Evolutionary conservation across 1,284 basidiomycete species (phyloP), one percentile per base, ranked within the genome.

Genomic region (Cryptococcus amylolentus): DNA sequence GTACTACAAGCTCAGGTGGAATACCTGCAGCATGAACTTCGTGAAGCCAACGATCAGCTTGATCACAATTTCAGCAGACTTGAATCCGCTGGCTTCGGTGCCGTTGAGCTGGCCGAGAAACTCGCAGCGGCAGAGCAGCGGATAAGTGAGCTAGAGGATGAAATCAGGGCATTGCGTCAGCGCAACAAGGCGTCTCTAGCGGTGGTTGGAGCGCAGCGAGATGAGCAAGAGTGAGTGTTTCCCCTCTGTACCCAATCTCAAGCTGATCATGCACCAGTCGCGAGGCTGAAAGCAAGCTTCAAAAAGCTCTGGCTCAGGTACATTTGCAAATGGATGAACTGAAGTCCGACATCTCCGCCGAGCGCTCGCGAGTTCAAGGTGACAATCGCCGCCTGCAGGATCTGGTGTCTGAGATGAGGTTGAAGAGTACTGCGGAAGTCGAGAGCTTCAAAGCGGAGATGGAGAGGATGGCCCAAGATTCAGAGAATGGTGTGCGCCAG

Each of bases 51-150:
- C 58, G 60, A 65, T 1, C 75, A 78, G 40, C 72, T 81, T 12
- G 80, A 81, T 64, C 61, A 68, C 51, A 81, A 81, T 67, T 77
- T 81, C 51, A 69, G 65, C 26, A 67, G 77, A 38, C 72, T 81
- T 14, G 77, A 79, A 53, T 66, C 68, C 7, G 77, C 79, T 0
- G 79, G 79, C 1, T 55, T 76, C 16, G 69, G 72, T 10, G 72
- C 73, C 2, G 59, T 78, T n/a, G 58, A 65, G 2, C 64, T 81
- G n/a, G 73, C 77, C 2, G 71, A 77, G 16, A 70, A 78, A 56
- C 71, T 80, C 0, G 72, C 78, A 1, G 61, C 60, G 4, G 78
- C 79, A 0, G 62, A 70, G 38, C 67, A 70, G 12, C 61, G 68
- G 31, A 75, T 78, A 42, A 61, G 62, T 0, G 52, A 71, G 35